These are phyloP conservation scores for Nakazawaea laoshanensis DNA, from an alignment of 805 yeast species.

Conservation along the genomic window DNA sequence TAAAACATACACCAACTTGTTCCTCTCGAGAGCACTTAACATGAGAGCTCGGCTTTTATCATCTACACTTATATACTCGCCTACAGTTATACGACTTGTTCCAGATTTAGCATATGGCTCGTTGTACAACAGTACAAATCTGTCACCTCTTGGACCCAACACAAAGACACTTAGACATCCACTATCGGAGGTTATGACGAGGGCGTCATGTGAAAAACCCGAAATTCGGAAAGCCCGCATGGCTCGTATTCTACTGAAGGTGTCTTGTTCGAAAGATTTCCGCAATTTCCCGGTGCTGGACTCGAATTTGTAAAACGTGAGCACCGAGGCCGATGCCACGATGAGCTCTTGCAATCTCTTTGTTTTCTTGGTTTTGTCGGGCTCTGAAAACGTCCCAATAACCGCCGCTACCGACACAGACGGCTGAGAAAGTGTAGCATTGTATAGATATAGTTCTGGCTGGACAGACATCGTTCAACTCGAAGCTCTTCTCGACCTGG, in stretches of 20 bases:
- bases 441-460: not conserved
- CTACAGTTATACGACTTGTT: slow-evolving; percentile 67
- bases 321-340: slow-evolving; percentile 42
- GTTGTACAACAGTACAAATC: slow-evolving; percentile 35
- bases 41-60: slow-evolving; percentile 63
- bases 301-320: slow-evolving; percentile 48
- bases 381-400: slow-evolving; percentile 56
- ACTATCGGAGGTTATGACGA: slow-evolving; percentile 73
- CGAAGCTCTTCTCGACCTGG: not conserved
- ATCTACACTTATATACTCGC: slow-evolving; percentile 62
- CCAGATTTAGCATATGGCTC: slow-evolving; percentile 74
- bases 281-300: slow-evolving; percentile 47
- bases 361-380: slow-evolving; percentile 21
- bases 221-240: slow-evolving; percentile 43
- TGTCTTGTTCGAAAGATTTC: slow-evolving; percentile 31
- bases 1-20: slow-evolving; percentile 62
- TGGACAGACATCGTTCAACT: not conserved
- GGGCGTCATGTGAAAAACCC: slow-evolving; percentile 44
- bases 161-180: slow-evolving; percentile 58
- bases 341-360: slow-evolving; percentile 54
- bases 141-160: slow-evolving; percentile 26
- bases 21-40: slow-evolving; percentile 65
- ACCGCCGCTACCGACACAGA: slow-evolving; percentile 35
- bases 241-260: slow-evolving; percentile 51
- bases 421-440: slow-evolving; percentile 1